Percentiles rank a stretch among this genome's conserved stretches.
These are phyloP conservation scores for Puccinia coronata DNA, from an alignment of 1,284 basidiomycete species.

Conservation along the genomic window DNA sequence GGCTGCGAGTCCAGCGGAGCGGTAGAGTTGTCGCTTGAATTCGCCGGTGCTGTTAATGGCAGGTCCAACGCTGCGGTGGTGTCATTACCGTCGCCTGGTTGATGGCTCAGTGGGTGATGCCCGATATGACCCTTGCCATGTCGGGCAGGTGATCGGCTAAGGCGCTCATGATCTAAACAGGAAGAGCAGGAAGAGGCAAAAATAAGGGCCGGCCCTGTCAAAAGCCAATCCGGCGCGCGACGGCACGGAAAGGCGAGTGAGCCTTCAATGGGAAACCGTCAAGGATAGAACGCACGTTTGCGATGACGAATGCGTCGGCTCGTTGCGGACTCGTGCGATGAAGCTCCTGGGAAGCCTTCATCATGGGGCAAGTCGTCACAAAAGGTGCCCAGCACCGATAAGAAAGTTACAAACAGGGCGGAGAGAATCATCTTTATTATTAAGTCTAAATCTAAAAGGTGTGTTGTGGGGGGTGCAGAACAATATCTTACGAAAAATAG, in stretches of 20 bases:
- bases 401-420: conserved; percentile 13
- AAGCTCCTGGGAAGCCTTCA: neutral
- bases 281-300: neutral
- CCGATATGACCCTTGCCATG: neutral
- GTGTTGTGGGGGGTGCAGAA: neutral
- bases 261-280: neutral
- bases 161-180: neutral
- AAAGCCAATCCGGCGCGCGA: neutral
- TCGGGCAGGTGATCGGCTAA: neutral
- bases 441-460: neutral
- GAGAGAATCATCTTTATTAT: conserved; percentile 6
- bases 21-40: neutral
- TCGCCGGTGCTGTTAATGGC: neutral
- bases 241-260: neutral
- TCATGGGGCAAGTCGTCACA: neutral
- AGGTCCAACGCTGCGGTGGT: neutral
- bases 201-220: neutral
- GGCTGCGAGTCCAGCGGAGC: neutral
- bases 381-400: conserved; percentile 21
- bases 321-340: neutral
- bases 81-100: too few relatives aligned
- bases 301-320: neutral
- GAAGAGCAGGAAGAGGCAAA: too few relatives aligned
- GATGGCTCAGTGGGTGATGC: too few relatives aligned
- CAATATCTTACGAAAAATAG: too few relatives aligned